Evolutionary conservation across 2,329 filamentous ascomycete genomes (phyloP).

Genomic region (Colletotrichum orbiculare): DNA sequence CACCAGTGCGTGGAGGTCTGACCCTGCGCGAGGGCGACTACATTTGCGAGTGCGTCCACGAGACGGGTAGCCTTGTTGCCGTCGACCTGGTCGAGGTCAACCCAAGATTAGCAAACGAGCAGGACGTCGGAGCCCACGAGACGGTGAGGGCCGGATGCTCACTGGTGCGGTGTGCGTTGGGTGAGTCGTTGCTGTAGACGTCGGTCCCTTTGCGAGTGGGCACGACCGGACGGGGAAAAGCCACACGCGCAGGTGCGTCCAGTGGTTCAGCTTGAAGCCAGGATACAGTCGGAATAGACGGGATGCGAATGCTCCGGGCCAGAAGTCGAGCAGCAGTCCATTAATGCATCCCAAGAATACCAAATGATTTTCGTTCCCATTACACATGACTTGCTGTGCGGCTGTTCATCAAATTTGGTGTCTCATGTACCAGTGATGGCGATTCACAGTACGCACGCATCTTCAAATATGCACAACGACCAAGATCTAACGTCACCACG

Average conservation of each 20-base stretch:
- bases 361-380: too few species aligned
- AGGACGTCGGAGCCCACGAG: constrained; percentile 76
- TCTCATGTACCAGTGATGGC: too few species aligned
- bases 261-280: too few species aligned
- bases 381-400: too few species aligned
- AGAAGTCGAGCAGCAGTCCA: too few species aligned
- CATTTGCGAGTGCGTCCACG: constrained; percentile 89
- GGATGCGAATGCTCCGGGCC: too few species aligned
- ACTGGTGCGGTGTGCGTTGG: constrained; percentile 89
- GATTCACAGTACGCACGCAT: too few species aligned
- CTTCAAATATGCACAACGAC: too few species aligned
- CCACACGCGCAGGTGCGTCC: too few species aligned
- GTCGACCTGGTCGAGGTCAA: constrained; percentile 89
- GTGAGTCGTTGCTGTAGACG: constrained; percentile 83
- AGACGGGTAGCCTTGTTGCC: constrained; percentile 81
- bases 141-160: constrained; percentile 93
- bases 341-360: too few species aligned
- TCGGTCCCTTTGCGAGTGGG: neutral
- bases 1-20: constrained; percentile 90
- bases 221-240: neutral
- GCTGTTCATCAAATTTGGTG: too few species aligned
- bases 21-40: constrained; percentile 96
- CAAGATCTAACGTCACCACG: too few species aligned
- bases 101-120: constrained; percentile 72
- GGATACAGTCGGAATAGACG: neutral